Base-by-base conservation (phyloP, 495 filamentous ascomycete genomes). In the Penicillium macrosclerotiorum region DNA sequence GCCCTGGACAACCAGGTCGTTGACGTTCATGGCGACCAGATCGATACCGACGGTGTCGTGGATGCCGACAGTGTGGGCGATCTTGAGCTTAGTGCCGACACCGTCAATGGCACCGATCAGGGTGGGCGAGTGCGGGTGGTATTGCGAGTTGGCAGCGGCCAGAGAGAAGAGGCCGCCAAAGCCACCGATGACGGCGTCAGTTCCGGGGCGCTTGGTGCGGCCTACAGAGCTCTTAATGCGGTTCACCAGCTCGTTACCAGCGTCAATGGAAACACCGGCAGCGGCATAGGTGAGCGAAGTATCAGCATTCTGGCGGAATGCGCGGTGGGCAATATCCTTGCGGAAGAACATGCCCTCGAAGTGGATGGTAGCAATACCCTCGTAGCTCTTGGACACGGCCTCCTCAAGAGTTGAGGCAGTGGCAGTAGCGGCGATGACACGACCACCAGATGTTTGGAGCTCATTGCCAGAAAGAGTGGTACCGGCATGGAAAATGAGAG, bases 11-110 rank as follows among this genome's bases (percentile, higher is more conserved):
- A 97, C 83, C 0, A 97, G 77, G 67, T 97, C 93, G 67, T 98
- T 97, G 60, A 96, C 93, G 64, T 94, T 95, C 94, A 97, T 97
- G 51, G 93, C 93, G 2, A 97, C 94, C 9, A 98, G 79, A 63
- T 98, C 93, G 56, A 97, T 89, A 51, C 89, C 92, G 9, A 97
- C 90, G 4, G 89, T 95, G 66, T 88, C 82, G 69, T 96, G 91
- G 69, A 95, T 88, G 40, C 81, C 76, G 57, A 92, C 85, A 4
- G 82, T 80, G 59, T 93, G 90, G 6, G 93, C 94, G 54, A 97
- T 87, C 72, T 90, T 92, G 49, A 96, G 83, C 72, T 97, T 97
- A 22, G 93, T 98, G 30, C 93, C 93, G 13, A 98, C 88, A 42
- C 93, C 93, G 64, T 98, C 94, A 49, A 96, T 96, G 31, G 88